These are phyloP conservation scores for Reutealis trisperma DNA, from an alignment of 345 rosid species.

Conservation along the genomic window DNA sequence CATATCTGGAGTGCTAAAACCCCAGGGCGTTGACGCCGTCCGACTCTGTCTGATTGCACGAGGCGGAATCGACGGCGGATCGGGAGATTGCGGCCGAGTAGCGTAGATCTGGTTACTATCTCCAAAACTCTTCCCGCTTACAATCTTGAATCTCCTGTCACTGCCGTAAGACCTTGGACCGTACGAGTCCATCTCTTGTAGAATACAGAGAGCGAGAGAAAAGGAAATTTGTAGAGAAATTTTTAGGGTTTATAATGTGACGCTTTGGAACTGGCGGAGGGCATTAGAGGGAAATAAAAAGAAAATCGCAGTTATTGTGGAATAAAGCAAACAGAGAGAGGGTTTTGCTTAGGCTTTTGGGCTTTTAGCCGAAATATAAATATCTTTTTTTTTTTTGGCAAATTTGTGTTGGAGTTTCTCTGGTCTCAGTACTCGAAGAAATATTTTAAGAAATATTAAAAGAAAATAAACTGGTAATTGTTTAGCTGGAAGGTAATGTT, in stretches of 20 bases:
- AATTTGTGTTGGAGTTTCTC: neutral
- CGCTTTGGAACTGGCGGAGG: slow-evolving; percentile 7
- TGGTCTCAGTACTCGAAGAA: neutral
- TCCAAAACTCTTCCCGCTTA: slow-evolving; percentile 49
- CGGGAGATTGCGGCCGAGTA: slow-evolving; percentile 29
- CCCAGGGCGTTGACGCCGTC: slow-evolving; percentile 41
- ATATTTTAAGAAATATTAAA: neutral
- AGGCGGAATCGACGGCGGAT: slow-evolving; percentile 29
- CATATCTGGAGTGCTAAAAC: slow-evolving; percentile 48
- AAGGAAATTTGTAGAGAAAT: neutral
- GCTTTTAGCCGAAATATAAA: neutral
- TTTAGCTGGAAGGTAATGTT: slow-evolving; percentile 1
- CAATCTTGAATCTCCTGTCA: slow-evolving; percentile 46
- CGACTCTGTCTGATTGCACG: slow-evolving; percentile 32
- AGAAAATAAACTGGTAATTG: neutral
- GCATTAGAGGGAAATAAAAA: slow-evolving; percentile 15
- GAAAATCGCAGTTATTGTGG: neutral
- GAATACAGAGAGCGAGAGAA: neutral
- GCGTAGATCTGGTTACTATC: slow-evolving; percentile 38
- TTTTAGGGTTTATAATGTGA: slow-evolving; percentile 28
- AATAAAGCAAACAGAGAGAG: slow-evolving; percentile 5
- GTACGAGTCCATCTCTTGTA: slow-evolving; percentile 31
- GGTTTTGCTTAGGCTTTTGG: neutral
- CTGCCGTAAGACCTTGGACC: slow-evolving; percentile 33
- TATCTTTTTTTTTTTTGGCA: too few species aligned